phyloP scores from a whole-genome alignment of 495 filamentous ascomycete genomes.

The Podospora conica region DNA sequence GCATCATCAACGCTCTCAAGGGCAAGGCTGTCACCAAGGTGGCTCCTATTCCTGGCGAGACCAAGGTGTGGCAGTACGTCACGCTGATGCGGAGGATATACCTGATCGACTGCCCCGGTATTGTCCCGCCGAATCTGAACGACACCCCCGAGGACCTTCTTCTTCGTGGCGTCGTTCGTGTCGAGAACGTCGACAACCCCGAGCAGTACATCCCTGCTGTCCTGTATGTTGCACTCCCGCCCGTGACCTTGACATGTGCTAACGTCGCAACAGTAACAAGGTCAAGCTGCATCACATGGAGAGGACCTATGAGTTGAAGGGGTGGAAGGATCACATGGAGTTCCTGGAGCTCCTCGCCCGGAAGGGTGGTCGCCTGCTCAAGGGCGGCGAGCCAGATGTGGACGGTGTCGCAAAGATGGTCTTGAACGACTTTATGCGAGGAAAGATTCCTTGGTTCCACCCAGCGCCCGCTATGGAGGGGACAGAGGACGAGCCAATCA shows the following conservation, averaged over 20 bases:
- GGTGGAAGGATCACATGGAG: constrained; percentile 64
- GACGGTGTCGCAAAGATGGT: constrained; percentile 94
- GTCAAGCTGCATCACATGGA: constrained; percentile 85
- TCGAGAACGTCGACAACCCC: constrained; percentile 92
- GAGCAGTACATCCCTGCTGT: constrained; percentile 91
- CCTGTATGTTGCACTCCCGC: constrained; percentile 34
- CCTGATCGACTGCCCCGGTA: constrained; percentile 93
- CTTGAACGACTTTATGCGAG: constrained; percentile 87
- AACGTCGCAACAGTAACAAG: constrained; percentile 35
- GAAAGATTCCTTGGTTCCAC: constrained; percentile 94
- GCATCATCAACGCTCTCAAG: constrained; percentile 85
- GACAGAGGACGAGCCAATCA: constrained; percentile 45
- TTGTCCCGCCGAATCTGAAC: constrained; percentile 79
- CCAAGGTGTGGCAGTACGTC: constrained; percentile 89
- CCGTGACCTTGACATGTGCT: background rate
- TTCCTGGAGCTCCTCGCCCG: constrained; percentile 83
- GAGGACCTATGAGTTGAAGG: constrained; percentile 82
- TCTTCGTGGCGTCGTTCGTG: constrained; percentile 84
- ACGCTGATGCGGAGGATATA: constrained; percentile 97
- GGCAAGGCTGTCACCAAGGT: constrained; percentile 91
- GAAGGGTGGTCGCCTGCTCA: constrained; percentile 78
- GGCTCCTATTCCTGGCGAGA: constrained; percentile 93
- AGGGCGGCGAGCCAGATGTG: constrained; percentile 85
- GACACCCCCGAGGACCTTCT: constrained; percentile 85
- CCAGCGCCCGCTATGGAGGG: constrained; percentile 61